Evolutionary conservation across 495 filamentous ascomycete genomes (phyloP), one percentile per base, ranked within the genome.

Genomic region (Aspergillus olivimuriae): DNA sequence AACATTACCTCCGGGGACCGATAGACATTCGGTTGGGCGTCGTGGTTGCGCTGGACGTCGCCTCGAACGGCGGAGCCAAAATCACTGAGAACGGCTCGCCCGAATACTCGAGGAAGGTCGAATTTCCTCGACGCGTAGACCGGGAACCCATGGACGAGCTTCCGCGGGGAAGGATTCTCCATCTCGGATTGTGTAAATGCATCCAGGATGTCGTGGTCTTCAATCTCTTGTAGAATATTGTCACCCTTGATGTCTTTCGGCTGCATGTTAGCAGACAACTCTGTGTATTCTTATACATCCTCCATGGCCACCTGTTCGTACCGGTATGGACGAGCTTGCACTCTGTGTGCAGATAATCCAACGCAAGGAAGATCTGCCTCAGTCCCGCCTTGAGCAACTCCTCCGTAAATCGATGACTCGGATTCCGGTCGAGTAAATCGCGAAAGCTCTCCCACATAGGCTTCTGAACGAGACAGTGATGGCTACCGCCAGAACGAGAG

Each of bases 61-160:
- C 61, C 63, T 22, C 81, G 84, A 57, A 86, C 79, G 3, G 87
- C 87, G 11, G 89, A 73, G 34, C 87, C 88, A 63, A 94, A 92
- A 69, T 92, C 88, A 71, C 91, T 89, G 46, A 62, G 40, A 3
- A 63, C 36, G 30, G 55, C 61, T 16, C 39, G 34, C 32, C 50
- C 55, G 50, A 58, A 52, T 30, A 47, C 21, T 28, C 50, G 52
- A 23, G 54, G 61, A n/a, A 64, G 48, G 32, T 60, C 65, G 23
- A 69, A 54, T 11, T 58, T 55, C 32, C 63, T 56, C 0, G 56
- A 69, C 26, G 51, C 54, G 51, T 74, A 72, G 0, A 70, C 46
- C 4, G 58, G 51, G 17, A 58, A 24, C 36, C 46, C 57, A 48
- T 57, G 43, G 37, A 61, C 44, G 5, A 52, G 24, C 50, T 73